Conservation (phyloP, 2,329 filamentous ascomycete species). For the Diaporthe citri region DNA sequence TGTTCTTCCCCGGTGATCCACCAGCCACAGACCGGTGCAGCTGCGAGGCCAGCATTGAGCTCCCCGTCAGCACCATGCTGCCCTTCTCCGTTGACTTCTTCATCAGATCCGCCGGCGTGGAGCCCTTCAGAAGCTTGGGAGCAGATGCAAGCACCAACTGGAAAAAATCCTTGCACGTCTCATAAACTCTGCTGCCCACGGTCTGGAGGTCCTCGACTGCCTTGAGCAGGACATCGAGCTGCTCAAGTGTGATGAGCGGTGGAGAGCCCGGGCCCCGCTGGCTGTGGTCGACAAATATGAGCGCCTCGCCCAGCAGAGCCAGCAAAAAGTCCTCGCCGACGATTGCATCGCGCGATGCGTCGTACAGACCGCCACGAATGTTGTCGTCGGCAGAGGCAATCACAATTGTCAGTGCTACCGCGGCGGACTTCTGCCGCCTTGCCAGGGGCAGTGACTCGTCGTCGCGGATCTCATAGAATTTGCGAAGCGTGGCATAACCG, state of each 20-base stretch:
- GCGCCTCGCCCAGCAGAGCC: conserved; percentile 80
- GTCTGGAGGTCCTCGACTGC: conserved; percentile 85
- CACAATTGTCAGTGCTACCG: conserved; percentile 81
- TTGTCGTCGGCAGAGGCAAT: conserved; percentile 89
- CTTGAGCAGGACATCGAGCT: conserved; percentile 81
- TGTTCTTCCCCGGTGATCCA: conserved; percentile 47
- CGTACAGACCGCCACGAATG: conserved; percentile 91
- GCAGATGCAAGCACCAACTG: conserved; percentile 79
- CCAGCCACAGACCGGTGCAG: conserved; percentile 71
- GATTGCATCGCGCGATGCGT: conserved; percentile 82
- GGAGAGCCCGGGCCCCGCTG: conserved; percentile 45
- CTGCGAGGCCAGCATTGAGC: conserved; percentile 76
- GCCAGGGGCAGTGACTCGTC: conserved; percentile 61
- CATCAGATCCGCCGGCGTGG: conserved; percentile 75
- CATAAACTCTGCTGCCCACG: conserved; percentile 77
- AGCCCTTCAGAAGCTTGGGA: conserved; percentile 68
- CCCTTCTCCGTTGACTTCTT: conserved; percentile 66
- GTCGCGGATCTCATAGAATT: conserved; percentile 92
- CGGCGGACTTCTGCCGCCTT: conserved; percentile 78
- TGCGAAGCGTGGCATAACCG: conserved; percentile 90
- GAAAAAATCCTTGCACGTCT: conserved; percentile 83
- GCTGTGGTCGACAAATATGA: conserved; percentile 77
- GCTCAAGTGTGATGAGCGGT: conserved; percentile 73
- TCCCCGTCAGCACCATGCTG: conserved; percentile 79
- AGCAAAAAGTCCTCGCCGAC: conserved; percentile 91